phyloP scores from a whole-genome alignment of 148 eudicot genomes.

The Cornus suecica region DNA sequence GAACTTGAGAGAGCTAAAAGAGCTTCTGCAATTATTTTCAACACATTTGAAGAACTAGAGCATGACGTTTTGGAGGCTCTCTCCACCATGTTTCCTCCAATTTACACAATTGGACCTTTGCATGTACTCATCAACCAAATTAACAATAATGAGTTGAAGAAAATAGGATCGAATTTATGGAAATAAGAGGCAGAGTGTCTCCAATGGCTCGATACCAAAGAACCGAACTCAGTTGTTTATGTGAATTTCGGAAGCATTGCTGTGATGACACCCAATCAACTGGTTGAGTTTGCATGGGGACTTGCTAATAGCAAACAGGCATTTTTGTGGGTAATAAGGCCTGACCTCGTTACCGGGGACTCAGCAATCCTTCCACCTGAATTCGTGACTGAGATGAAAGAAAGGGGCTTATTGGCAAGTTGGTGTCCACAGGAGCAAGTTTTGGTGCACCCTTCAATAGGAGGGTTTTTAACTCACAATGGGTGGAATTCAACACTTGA shows the following conservation, averaged over 20 bases:
- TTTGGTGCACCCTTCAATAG: too few species aligned
- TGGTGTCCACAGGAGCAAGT: too few species aligned
- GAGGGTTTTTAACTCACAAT: too few species aligned
- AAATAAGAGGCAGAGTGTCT: constrained; percentile 16
- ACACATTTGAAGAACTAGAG: constrained; percentile 22
- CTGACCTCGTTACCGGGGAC: too few species aligned
- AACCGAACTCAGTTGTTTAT: background rate
- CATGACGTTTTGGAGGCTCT: constrained; percentile 12
- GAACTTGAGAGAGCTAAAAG: constrained; percentile 3
- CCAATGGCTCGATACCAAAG: background rate
- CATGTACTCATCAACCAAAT: constrained; percentile 9
- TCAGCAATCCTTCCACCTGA: too few species aligned
- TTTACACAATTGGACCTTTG: constrained; percentile 30
- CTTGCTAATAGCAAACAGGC: constrained; percentile 4
- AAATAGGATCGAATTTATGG: constrained; percentile 27
- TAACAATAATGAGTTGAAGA: background rate
- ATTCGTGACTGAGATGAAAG: too few species aligned
- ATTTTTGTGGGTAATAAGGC: background rate
- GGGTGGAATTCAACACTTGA: too few species aligned
- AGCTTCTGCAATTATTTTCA: constrained; percentile 23
- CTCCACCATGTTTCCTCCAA: constrained; percentile 11
- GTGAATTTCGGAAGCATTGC: constrained; percentile 1
- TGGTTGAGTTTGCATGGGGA: constrained; percentile 5
- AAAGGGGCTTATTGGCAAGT: too few species aligned
- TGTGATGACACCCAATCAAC: background rate